Evolutionary conservation across 2,329 filamentous ascomycete genomes (phyloP), one percentile per base, ranked within the genome.

Genomic region (Diaporthe sp.): DNA sequence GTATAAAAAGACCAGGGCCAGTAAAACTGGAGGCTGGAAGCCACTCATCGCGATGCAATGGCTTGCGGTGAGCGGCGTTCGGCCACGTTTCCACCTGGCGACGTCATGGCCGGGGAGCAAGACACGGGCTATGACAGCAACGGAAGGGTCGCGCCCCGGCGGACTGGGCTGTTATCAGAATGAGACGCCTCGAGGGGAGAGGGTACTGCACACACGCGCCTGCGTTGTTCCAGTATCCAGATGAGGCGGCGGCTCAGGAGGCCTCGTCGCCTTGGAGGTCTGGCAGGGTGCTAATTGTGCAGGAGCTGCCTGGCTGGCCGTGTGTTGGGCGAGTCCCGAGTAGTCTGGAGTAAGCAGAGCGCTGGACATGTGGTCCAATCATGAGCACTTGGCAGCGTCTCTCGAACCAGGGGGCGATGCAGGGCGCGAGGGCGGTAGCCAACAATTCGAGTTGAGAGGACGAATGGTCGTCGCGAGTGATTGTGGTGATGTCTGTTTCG

Each of bases 291-390:
- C 46, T 1, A 31, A 53, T 28, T 4, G 46, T 67, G 42, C 42
- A 31, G 28, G 28, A 51, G 19, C 42, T 49, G 61, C 61, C 61
- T 67, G 61, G 31, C 17, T 9, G 34, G 15, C n/a, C n/a, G 22
- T 68, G 31, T 53, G 62, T 15, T 39, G 15, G 12, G 44, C 44
- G 10, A 39, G 31, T 25, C 44, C 46, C n/a, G 15, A 34, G 42
- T 34, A 49, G 25, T 46, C 28, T 28, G 10, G 44, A 25, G 62
- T 39, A 53, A 37, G 28, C 12, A 51, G 15, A 22, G 62, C 62
- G 46, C 44, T 68, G 37, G 65, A 68, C 65, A 68, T 53, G 65
- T 68, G 65, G 65, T 19, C 65, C 65, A 68, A 53, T 68, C 46
- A 39, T 10, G 13, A 34, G 31, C 25, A 68, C 46, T 53, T 68